Evolutionary conservation across 2,329 filamentous ascomycete genomes (phyloP), one percentile per base, ranked within the genome.

Genomic region (Drechslerella coelobrocha): DNA sequence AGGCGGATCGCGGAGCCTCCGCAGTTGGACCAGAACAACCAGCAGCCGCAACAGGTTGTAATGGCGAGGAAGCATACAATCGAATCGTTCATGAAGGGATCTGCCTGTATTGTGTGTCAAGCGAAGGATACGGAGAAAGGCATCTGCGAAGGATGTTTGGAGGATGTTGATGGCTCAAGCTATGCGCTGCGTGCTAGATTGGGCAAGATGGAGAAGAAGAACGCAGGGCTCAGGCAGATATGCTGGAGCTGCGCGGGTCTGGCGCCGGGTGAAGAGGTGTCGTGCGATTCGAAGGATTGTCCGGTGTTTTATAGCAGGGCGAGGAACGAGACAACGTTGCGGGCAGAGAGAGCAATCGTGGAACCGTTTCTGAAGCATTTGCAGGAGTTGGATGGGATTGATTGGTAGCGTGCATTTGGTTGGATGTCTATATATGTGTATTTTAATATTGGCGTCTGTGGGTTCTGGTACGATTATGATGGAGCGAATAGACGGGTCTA

Each of bases 71-170:
- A 88, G 84, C 76, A 89, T 78, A 97, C 92, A 0, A 84, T 99
- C n/a, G 94, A 97, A 77, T 89, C 86, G n/a, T 99, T 97, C 79
- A 89, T 97, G 87, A 88, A 86, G 73, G 87, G 87, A 0, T 89
- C 88, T 0, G 85, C 87, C 1, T 99, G 94, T 77, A 79, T 93
- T 3, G 84, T 93, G 14, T 99, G 94, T 78, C 82, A 84, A 24
- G 79, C 83, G 75, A 82, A 87, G 12, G 76, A 82, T 74, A 77
- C 79, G 8, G 78, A 81, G 21, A 78, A 80, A 31, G 75, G 68
- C 2, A 79, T 92, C 3, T 92, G 90, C 78, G 76, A 76, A 0
- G 73, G 78, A 9, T 93, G 90, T 77, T 78, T 82, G 8, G 74
- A 78, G 12, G 78, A 84, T 73, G 79, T 81, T n/a, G 83, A 87